Evolutionary conservation across 2,329 filamentous ascomycete genomes (phyloP).

Genomic region (Cladosporium sp.): DNA sequence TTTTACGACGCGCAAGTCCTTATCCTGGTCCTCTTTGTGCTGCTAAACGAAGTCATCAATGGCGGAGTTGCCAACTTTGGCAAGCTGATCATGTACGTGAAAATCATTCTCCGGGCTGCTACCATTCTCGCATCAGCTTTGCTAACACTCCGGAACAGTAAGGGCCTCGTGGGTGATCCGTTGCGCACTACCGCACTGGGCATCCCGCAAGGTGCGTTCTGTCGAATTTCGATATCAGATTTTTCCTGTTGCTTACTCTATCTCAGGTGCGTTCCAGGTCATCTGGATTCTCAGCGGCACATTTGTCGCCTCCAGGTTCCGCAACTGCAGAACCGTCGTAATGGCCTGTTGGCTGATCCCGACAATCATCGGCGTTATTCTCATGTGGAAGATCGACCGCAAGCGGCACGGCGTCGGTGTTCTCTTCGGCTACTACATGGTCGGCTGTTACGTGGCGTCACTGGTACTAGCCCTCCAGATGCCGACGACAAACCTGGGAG

Average conservation of each 20-base stretch:
- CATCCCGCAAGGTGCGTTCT: constrained; percentile 50
- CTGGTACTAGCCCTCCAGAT: constrained; percentile 57
- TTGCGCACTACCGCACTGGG: constrained; percentile 54
- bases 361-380: constrained; percentile 50
- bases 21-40: constrained; percentile 38
- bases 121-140: not conserved
- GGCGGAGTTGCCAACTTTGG: constrained; percentile 57
- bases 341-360: constrained; percentile 55
- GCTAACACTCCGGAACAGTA: constrained; percentile 28
- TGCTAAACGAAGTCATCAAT: constrained; percentile 57
- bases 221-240: too few relatives aligned
- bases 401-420: constrained; percentile 47
- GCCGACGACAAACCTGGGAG: constrained; percentile 51
- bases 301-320: constrained; percentile 53
- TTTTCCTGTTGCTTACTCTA: not conserved
- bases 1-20: constrained; percentile 62
- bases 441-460: constrained; percentile 51
- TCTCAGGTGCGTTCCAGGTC: constrained; percentile 47
- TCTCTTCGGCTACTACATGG: constrained; percentile 55
- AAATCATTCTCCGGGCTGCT: not conserved
- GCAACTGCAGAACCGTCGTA: constrained; percentile 52
- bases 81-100: constrained; percentile 50
- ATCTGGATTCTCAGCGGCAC: constrained; percentile 56
- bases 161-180: constrained; percentile 47
- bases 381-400: constrained; percentile 53